phyloP scores from a whole-genome alignment of 306 rosid species.

The Trifolium pratense region DNA sequence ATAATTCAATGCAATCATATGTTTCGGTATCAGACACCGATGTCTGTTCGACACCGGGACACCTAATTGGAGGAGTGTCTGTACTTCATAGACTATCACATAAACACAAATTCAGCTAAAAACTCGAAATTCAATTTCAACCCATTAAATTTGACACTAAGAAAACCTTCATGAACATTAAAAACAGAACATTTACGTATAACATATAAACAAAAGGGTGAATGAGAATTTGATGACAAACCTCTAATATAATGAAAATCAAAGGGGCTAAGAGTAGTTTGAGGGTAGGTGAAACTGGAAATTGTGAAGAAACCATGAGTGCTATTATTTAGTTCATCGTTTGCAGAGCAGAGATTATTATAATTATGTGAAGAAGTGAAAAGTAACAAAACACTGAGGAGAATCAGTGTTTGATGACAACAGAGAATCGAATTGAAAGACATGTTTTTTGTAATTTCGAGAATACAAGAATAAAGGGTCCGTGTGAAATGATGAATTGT shows the following conservation, averaged over 20 bases:
- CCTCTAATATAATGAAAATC: slow-evolving; percentile 85
- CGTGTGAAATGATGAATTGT: slow-evolving; percentile 13
- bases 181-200: slow-evolving; percentile 15
- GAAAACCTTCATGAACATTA: slow-evolving; percentile 17
- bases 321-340: slow-evolving; percentile 31
- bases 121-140: slow-evolving; percentile 31
- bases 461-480: background rate
- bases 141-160: slow-evolving; percentile 41
- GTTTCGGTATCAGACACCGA: no score
- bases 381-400: slow-evolving; percentile 50
- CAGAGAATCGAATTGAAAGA: slow-evolving; percentile 55
- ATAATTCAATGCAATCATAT: no score
- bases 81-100: background rate
- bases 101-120: slow-evolving; percentile 27
- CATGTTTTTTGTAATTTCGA: slow-evolving; percentile 47
- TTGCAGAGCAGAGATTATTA: slow-evolving; percentile 44
- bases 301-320: slow-evolving; percentile 54
- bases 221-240: slow-evolving; percentile 16
- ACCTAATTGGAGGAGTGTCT: no score
- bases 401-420: slow-evolving; percentile 50
- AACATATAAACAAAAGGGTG: slow-evolving; percentile 41
- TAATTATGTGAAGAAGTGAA: slow-evolving; percentile 42
- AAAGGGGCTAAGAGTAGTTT: slow-evolving; percentile 61
- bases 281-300: slow-evolving; percentile 82
- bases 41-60: no score